phyloP scores from a whole-genome alignment of 2,329 filamentous ascomycete genomes.

The Beauveria australis region DNA sequence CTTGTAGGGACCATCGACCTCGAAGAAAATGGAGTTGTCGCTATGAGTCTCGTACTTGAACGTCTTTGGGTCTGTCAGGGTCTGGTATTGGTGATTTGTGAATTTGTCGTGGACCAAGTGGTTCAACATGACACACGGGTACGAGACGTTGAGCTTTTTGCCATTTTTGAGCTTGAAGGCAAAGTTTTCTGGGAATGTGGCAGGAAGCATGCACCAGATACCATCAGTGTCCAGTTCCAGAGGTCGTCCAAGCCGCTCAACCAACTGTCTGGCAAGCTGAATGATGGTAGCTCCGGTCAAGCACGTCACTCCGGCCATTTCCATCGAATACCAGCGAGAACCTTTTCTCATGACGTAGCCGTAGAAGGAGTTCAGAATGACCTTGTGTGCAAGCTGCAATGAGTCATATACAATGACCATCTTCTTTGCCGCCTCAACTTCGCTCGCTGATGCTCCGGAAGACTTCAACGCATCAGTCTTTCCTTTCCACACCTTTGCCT shows the following conservation, averaged over 20 bases:
- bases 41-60: conserved; percentile 95
- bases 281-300: conserved; percentile 95
- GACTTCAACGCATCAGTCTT: conserved; percentile 84
- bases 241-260: conserved; percentile 86
- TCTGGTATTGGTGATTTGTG: conserved; percentile 97
- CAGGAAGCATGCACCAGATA: conserved; percentile 99
- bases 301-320: conserved; percentile 98
- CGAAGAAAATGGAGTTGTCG: conserved; percentile 99
- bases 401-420: conserved; percentile 98
- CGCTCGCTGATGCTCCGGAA: conserved; percentile 63
- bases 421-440: conserved; percentile 93
- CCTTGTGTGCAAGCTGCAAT: conserved; percentile 92
- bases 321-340: conserved; percentile 97
- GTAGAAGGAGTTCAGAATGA: conserved; percentile 98
- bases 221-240: conserved; percentile 95
- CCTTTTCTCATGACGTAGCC: conserved; percentile 99
- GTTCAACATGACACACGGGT: conserved; percentile 98
- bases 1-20: conserved; percentile 94
- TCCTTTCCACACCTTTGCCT: conserved; percentile 97
- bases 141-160: conserved; percentile 94
- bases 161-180: conserved; percentile 89
- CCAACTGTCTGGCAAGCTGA: conserved; percentile 86
- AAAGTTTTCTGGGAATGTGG: conserved; percentile 94
- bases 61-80: conserved; percentile 65
- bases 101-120: conserved; percentile 91